Evolutionary conservation across 2,329 filamentous ascomycete genomes (phyloP).

Genomic region (Conoideocrella luteorostrata): DNA sequence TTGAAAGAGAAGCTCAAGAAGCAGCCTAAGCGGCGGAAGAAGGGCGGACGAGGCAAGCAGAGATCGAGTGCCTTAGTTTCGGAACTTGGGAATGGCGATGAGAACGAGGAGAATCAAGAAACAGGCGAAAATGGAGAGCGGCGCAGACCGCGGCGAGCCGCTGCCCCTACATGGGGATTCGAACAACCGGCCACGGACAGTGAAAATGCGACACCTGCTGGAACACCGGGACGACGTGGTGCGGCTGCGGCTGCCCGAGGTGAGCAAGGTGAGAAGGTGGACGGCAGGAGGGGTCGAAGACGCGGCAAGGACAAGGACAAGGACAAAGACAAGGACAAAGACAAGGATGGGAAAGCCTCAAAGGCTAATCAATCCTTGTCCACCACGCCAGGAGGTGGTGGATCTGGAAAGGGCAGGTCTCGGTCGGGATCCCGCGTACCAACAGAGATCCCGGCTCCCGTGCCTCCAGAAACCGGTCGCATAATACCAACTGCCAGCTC

Average conservation of each 20-base stretch:
- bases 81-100: constrained; percentile 55
- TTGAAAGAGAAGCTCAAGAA: constrained; percentile 71
- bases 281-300: constrained; percentile 31
- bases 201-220: constrained; percentile 50
- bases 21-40: constrained; percentile 53
- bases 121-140: constrained; percentile 54
- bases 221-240: constrained; percentile 51
- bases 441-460: constrained; percentile 23
- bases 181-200: constrained; percentile 55
- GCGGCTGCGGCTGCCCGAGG: constrained; percentile 31
- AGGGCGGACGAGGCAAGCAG: constrained; percentile 50
- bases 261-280: constrained; percentile 40
- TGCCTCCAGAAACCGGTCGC: not conserved
- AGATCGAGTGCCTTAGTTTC: constrained; percentile 60
- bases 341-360: constrained; percentile 28
- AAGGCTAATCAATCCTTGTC: constrained; percentile 39
- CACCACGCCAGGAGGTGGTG: constrained; percentile 30
- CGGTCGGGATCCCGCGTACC: constrained; percentile 46
- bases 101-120: constrained; percentile 48
- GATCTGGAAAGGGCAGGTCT: constrained; percentile 41
- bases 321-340: constrained; percentile 13
- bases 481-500: not conserved
- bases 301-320: constrained; percentile 34
- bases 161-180: constrained; percentile 65
- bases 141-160: constrained; percentile 55